phyloP scores from a whole-genome alignment of 179 eudicot genomes.

The Corrigiola litoralis region DNA sequence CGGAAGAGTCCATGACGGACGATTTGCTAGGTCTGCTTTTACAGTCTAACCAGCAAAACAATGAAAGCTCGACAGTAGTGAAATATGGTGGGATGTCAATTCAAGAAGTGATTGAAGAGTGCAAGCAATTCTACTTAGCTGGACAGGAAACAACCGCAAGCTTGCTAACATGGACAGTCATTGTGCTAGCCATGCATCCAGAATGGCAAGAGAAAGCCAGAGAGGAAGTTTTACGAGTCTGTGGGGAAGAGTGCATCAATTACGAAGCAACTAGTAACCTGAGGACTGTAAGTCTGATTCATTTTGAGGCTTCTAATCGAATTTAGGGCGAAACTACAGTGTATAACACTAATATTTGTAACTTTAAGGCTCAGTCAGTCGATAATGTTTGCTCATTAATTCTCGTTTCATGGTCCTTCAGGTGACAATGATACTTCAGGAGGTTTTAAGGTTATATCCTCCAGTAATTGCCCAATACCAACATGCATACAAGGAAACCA shows the following conservation, averaged over 20 bases:
- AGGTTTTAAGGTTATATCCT: slow-evolving; percentile 49
- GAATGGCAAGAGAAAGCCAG: slow-evolving; percentile 54
- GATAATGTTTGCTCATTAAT: not conserved
- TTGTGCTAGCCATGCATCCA: slow-evolving; percentile 47
- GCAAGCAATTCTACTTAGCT: slow-evolving; percentile 47
- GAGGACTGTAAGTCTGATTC: slow-evolving; percentile 31
- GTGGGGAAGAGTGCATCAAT: slow-evolving; percentile 24
- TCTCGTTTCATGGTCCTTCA: slow-evolving; percentile 6
- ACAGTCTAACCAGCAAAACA: slow-evolving; percentile 30
- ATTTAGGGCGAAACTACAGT: no score
- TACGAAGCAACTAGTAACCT: slow-evolving; percentile 38
- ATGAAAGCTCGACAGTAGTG: not conserved
- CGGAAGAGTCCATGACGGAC: slow-evolving; percentile 25
- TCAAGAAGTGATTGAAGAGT: slow-evolving; percentile 49
- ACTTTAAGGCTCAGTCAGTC: not conserved
- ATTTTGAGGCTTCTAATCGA: not conserved
- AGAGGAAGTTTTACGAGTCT: slow-evolving; percentile 31
- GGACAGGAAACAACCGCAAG: slow-evolving; percentile 56
- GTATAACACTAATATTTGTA: not conserved
- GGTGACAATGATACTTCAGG: slow-evolving; percentile 47
- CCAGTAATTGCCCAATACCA: slow-evolving; percentile 48
- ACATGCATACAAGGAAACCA: slow-evolving; percentile 33
- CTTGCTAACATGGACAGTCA: slow-evolving; percentile 41
- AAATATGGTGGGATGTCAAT: slow-evolving; percentile 27
- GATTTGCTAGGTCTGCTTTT: slow-evolving; percentile 42